Evolutionary conservation across 2,329 filamentous ascomycete species (phyloP), one percentile per base, ranked within the genome.

Genomic region (Trichoderma guizhouense): DNA sequence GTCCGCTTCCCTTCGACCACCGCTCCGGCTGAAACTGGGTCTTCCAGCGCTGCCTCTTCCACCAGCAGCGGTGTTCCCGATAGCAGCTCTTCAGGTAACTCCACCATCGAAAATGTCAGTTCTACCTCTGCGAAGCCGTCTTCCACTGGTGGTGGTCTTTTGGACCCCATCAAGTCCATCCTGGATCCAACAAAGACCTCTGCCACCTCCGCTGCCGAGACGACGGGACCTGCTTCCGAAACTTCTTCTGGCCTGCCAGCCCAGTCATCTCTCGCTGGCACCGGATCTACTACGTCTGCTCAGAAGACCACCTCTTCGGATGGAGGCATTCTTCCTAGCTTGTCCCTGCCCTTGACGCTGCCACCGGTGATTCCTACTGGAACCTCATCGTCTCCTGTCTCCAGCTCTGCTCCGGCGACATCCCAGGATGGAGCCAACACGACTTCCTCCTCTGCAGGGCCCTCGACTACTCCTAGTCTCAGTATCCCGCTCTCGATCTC

Each of bases 101-200:
- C 70, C 1, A 65, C 70, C 9, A 30, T 8, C 12, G 53, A 53
- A 1, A 32, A 47, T 64, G 47, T 51, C 18, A 30, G 36, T 2
- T 34, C 57, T 11, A 30, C 39, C 9, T n/a, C 65, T 28, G 39
- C 47, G 12, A 53, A 53, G 30, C 28, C 62, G 2, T 26, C 69
- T n/a, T 57, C 69, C 8, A 61, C 61, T 9, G 26, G 73, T n/a
- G 72, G 47, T 24, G 75, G 74, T n/a, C 36, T 78, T 4, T 64
- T 77, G 57, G 75, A 77, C 39, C 76, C 78, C 15, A 69, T 78
- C n/a, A 60, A 71, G 12, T 75, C 76, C 12, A 47, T 76, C 30
- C 24, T 78, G 30, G 73, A 69, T 39, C 75, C 71, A 15, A 61
- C 73, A 39, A 30, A 47, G 7, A 71, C 21, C 18, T 65, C 72